These are phyloP conservation scores for Gracilaria vermiculophylla DNA, from an alignment of 23 red algal species.

Conservation along the genomic window DNA sequence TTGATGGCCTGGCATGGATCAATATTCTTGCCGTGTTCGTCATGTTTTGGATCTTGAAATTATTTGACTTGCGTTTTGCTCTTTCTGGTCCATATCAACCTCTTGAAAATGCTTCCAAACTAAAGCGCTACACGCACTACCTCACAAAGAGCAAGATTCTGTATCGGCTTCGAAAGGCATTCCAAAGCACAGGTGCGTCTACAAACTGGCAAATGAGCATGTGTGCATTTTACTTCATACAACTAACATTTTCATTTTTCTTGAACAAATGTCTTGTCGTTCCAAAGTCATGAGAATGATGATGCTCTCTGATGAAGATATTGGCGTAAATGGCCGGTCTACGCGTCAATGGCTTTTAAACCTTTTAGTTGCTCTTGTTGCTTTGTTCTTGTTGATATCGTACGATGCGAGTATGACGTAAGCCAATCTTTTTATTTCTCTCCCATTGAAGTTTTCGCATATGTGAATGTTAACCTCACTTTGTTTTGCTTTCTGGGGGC, in stretches of 20 bases:
- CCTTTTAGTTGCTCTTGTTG: conserved; percentile 3
- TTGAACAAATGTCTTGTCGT: neutral
- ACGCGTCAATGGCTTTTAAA: conserved; percentile 47
- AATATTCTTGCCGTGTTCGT: neutral
- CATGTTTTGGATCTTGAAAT: conserved; percentile 14
- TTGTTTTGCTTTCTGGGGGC: neutral
- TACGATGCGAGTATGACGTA: conserved; percentile 21
- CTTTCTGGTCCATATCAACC: neutral
- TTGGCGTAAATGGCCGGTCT: neutral
- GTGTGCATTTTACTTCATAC: neutral
- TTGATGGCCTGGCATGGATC: neutral
- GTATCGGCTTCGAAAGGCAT: neutral
- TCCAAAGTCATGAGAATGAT: neutral
- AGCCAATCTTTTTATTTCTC: too few species aligned
- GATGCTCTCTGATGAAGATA: neutral
- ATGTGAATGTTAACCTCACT: too few species aligned
- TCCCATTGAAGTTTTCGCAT: too few species aligned
- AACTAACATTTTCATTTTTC: neutral
- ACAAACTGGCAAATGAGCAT: too few species aligned
- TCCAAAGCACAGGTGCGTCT: conserved; percentile 9
- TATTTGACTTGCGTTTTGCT: neutral
- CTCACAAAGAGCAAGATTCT: neutral
- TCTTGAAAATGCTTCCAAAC: neutral
- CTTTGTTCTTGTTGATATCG: conserved; percentile 22
- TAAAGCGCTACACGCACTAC: neutral